These are phyloP conservation scores for Spencermartinsiella europaea DNA, from an alignment of 805 yeast species.

Conservation along the genomic window DNA sequence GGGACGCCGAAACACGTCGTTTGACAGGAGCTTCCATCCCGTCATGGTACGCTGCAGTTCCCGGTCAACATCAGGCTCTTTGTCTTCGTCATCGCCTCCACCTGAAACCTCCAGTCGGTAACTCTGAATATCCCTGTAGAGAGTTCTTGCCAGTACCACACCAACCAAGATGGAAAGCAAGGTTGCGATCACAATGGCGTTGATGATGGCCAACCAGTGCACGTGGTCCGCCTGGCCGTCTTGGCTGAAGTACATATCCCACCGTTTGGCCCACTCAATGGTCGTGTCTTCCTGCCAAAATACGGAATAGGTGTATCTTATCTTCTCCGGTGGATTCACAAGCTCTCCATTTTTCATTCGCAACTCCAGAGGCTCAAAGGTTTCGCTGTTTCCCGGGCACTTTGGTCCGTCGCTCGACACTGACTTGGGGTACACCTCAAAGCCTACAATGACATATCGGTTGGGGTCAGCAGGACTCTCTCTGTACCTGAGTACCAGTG, in stretches of 20 bases:
- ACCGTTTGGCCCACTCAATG: constrained; percentile 60
- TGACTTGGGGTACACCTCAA: constrained; percentile 84
- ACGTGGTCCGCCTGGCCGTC: constrained; percentile 48
- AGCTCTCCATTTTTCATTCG: constrained; percentile 26
- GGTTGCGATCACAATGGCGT: constrained; percentile 60
- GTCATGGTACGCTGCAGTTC: constrained; percentile 22
- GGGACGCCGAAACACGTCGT: constrained; percentile 55
- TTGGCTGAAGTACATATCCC: constrained; percentile 60
- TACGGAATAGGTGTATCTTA: constrained; percentile 78
- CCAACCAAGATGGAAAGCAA: constrained; percentile 62
- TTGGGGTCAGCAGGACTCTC: constrained; percentile 36
- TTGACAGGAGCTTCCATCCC: constrained; percentile 52
- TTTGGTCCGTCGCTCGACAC: constrained; percentile 46
- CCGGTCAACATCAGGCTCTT: constrained; percentile 20
- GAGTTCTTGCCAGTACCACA: constrained; percentile 52
- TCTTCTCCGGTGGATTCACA: constrained; percentile 3
- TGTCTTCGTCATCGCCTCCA: constrained; percentile 4
- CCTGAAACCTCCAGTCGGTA: constrained; percentile 25
- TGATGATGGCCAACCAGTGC: constrained; percentile 74
- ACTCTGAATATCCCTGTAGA: constrained; percentile 46
- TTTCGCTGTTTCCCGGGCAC: constrained; percentile 71
- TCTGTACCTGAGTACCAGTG: constrained; percentile 73
- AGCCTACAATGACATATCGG: constrained; percentile 59
- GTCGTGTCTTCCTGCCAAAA: constrained; percentile 80
- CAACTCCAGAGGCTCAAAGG: constrained; percentile 53